phyloP scores from a whole-genome alignment of 1,284 basidiomycete species.

The Apiotrichum gamsii region DNA sequence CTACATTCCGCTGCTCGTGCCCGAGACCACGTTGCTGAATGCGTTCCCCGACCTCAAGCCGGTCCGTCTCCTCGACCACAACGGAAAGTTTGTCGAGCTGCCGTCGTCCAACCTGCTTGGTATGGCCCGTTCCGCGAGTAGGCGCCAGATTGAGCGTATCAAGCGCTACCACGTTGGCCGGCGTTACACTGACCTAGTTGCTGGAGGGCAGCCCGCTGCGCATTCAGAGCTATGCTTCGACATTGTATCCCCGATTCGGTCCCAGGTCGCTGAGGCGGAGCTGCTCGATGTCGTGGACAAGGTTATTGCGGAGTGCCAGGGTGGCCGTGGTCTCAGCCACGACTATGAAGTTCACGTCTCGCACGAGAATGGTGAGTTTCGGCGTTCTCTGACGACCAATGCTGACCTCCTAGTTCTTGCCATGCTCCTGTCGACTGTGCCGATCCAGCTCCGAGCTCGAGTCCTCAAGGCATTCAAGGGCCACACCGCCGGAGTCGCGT shows the following conservation, averaged over 20 bases:
- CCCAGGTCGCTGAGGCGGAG: conserved; percentile 45
- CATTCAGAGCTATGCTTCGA: conserved; percentile 45
- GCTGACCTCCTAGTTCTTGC: conserved; percentile 29
- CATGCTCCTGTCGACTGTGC: conserved; percentile 33
- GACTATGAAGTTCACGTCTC: conserved; percentile 47
- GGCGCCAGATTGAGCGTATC: conserved; percentile 66
- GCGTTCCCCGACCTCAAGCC: conserved; percentile 57
- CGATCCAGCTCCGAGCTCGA: conserved; percentile 24
- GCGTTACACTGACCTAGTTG: conserved; percentile 51
- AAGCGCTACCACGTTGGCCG: conserved; percentile 83
- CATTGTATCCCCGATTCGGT: conserved; percentile 44
- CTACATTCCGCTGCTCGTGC: conserved; percentile 75
- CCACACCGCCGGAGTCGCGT: conserved; percentile 18
- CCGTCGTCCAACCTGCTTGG: conserved; percentile 71
- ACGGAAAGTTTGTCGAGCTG: conserved; percentile 72
- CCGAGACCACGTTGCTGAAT: conserved; percentile 55
- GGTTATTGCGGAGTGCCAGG: conserved; percentile 43
- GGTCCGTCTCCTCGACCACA: conserved; percentile 70
- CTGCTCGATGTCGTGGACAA: conserved; percentile 46
- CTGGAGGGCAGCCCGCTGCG: conserved; percentile 42
- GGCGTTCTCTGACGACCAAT: no score
- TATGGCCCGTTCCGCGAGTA: conserved; percentile 77
- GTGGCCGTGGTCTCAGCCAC: conserved; percentile 20
- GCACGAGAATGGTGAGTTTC: conserved; percentile 35
- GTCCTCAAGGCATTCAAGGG: conserved; percentile 37